These are phyloP conservation scores for Plectranthus barbatus DNA, from an alignment of 257 asterid genomes.

Conservation along the genomic window DNA sequence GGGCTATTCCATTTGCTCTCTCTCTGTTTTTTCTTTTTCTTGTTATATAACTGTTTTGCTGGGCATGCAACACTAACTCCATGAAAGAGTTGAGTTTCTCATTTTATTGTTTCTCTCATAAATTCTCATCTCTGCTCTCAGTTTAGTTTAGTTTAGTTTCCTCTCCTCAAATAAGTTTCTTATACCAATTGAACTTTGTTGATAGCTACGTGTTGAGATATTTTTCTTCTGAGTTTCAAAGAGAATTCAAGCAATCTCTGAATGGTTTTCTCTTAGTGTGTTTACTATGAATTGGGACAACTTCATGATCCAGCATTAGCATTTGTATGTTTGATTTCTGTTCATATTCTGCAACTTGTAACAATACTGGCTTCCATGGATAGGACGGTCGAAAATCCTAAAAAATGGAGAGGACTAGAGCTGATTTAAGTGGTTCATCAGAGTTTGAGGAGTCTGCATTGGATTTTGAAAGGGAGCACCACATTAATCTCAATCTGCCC, in stretches of 20 bases:
- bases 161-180: too few relatives aligned
- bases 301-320: too few relatives aligned
- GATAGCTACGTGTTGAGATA: too few relatives aligned
- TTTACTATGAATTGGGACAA: background rate
- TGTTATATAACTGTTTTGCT: too few relatives aligned
- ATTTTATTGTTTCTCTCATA: constrained; percentile 2
- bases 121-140: background rate
- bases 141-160: too few relatives aligned
- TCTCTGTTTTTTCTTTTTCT: too few relatives aligned
- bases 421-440: constrained; percentile 59
- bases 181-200: too few relatives aligned
- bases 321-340: background rate
- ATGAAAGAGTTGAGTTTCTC: background rate
- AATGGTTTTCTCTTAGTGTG: background rate
- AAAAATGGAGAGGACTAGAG: constrained; percentile 36
- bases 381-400: constrained; percentile 22
- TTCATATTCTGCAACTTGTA: background rate
- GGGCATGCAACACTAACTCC: background rate
- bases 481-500: constrained; percentile 36
- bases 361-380: too few relatives aligned
- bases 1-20: too few relatives aligned
- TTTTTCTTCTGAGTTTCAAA: background rate
- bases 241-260: background rate
- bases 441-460: constrained; percentile 64
- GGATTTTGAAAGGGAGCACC: constrained; percentile 54